Conservation (phyloP, 2,329 filamentous ascomycete genomes). For the Daldinia sp. region DNA sequence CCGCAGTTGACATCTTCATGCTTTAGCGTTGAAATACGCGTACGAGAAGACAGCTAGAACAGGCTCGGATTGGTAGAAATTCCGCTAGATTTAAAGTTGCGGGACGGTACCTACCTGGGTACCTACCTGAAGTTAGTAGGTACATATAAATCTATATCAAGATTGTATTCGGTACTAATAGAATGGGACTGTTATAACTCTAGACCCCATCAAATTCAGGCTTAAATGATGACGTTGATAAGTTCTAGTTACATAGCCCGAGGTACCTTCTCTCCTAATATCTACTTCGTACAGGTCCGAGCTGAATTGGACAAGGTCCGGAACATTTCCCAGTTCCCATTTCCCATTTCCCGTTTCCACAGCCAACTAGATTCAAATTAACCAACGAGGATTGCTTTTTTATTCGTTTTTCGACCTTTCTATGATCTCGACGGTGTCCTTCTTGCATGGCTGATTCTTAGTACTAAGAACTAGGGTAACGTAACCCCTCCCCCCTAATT, state of each 20-base stretch:
- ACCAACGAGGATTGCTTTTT: neutral
- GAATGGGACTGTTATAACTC: neutral
- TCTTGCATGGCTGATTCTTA: conserved; percentile 1
- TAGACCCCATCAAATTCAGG: neutral
- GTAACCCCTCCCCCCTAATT: conserved; percentile 9
- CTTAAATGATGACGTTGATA: conserved; percentile 15
- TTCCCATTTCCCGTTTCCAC: neutral
- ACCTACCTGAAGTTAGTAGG: neutral
- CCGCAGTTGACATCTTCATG: neutral
- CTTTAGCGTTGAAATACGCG: neutral
- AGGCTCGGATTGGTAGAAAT: neutral
- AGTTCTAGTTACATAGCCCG: conserved; percentile 7
- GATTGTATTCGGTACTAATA: neutral
- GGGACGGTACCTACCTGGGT: neutral
- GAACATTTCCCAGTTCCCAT: neutral
- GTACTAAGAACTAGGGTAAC: conserved; percentile 14
- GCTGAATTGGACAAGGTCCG: conserved; percentile 9
- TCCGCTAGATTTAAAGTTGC: conserved; percentile 4
- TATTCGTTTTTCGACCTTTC: conserved; percentile 3
- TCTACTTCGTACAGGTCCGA: too few species aligned
- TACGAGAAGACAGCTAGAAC: neutral
- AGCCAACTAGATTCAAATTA: neutral
- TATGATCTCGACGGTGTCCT: conserved; percentile 10
- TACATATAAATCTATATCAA: neutral
- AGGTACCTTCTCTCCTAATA: neutral